Percentiles rank a stretch among this genome's conserved stretches.
These are phyloP conservation scores for Plantago ovata DNA, from an alignment of 257 asterid genomes.

Conservation along the genomic window DNA sequence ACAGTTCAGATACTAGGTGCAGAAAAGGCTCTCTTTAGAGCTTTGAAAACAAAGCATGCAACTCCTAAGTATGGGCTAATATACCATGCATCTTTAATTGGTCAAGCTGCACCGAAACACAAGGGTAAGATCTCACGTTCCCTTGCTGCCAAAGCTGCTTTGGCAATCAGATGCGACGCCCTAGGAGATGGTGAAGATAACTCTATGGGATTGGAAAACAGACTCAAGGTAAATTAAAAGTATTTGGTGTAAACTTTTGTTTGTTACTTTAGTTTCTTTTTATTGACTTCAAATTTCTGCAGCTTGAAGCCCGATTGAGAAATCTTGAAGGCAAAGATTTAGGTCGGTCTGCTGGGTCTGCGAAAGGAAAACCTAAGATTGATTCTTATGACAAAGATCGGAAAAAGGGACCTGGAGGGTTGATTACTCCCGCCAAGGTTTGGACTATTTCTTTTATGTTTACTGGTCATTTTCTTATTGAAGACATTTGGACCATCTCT, in stretches of 20 bases:
- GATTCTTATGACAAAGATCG: conserved; percentile 52
- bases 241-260: background rate
- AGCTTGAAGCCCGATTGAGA: conserved; percentile 57
- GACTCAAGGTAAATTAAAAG: conserved; percentile 37
- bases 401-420: conserved; percentile 46
- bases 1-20: conserved; percentile 67
- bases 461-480: background rate
- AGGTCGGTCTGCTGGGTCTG: conserved; percentile 49
- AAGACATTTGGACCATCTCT: no score
- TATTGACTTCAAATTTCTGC: background rate
- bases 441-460: background rate
- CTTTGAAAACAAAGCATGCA: conserved; percentile 57
- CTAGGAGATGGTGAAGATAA: conserved; percentile 47
- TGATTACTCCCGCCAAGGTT: conserved; percentile 56
- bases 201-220: conserved; percentile 53
- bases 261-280: background rate
- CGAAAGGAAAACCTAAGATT: conserved; percentile 56
- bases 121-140: conserved; percentile 62
- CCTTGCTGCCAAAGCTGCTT: conserved; percentile 53
- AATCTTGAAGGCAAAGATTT: conserved; percentile 46
- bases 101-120: conserved; percentile 66
- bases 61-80: conserved; percentile 64
- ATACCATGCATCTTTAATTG: conserved; percentile 62
- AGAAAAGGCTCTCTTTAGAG: conserved; percentile 63
- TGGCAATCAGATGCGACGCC: conserved; percentile 57